A percentile compares a stretch with the other conserved stretches of the same genome.
Conservation (phyloP, 805 yeast species). For the Brettanomyces custersianus region DNA sequence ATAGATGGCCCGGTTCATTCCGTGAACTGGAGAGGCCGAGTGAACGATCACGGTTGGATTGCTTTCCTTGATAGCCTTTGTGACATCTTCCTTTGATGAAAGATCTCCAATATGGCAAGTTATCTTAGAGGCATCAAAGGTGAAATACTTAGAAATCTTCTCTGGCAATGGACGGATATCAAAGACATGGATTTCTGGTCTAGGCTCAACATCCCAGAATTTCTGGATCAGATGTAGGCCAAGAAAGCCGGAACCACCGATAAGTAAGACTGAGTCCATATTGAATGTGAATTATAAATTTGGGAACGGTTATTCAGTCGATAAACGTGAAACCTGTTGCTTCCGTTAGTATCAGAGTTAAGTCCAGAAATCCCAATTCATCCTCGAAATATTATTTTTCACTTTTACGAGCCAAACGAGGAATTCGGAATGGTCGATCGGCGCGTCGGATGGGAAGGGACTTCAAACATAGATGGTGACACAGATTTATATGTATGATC, state of each 20-base stretch:
- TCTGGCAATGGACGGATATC: constrained; percentile 87
- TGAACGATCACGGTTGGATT: constrained; percentile 78
- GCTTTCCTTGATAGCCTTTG: constrained; percentile 46
- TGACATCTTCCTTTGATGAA: constrained; percentile 63
- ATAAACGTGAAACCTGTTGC: too few species aligned
- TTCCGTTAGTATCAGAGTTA: too few species aligned
- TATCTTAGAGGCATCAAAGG: constrained; percentile 55
- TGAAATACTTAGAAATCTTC: constrained; percentile 57
- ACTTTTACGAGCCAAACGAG: too few species aligned
- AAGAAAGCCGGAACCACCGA: constrained; percentile 95
- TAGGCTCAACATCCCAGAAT: constrained; percentile 55
- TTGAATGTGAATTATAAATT: too few species aligned
- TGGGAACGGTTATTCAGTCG: too few species aligned
- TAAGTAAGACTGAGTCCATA: constrained; percentile 54
- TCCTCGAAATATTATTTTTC: too few species aligned
- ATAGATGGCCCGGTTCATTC: constrained; percentile 71
- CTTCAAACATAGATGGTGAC: too few species aligned
- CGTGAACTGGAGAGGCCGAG: constrained; percentile 95
- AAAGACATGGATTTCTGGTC: constrained; percentile 74
- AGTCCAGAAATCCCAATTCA: too few species aligned
- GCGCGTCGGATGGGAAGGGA: too few species aligned
- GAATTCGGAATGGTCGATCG: too few species aligned
- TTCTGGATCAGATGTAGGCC: constrained; percentile 89
- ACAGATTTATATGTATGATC: too few species aligned
- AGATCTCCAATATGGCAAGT: constrained; percentile 73